phyloP scores from a whole-genome alignment of 345 rosid genomes.

The Clarkia xantiana region DNA sequence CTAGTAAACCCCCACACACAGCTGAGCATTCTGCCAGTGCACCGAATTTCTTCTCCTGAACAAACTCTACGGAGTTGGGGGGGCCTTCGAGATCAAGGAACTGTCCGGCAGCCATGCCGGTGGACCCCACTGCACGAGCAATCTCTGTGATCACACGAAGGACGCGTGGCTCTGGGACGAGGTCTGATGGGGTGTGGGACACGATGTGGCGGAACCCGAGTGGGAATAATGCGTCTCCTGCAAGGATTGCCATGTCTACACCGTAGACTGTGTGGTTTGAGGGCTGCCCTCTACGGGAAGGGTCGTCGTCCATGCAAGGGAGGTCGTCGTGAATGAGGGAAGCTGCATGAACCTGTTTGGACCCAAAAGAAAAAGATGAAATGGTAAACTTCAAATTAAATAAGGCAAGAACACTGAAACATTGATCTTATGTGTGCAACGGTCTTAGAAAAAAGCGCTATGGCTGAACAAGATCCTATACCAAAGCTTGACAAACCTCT shows the following conservation, averaged over 20 bases:
- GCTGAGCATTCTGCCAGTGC: slow-evolving; percentile 90
- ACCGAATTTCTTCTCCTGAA: slow-evolving; percentile 80
- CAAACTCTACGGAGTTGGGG: slow-evolving; percentile 39
- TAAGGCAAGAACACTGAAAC: too few species aligned
- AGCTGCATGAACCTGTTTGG: slow-evolving; percentile 65
- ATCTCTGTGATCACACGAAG: slow-evolving; percentile 78
- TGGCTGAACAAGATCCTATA: too few species aligned
- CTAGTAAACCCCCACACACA: slow-evolving; percentile 80
- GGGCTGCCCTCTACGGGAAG: slow-evolving; percentile 73
- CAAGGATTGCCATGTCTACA: slow-evolving; percentile 76
- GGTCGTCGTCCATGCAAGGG: slow-evolving; percentile 90
- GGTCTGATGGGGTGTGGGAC: slow-evolving; percentile 46
- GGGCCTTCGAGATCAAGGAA: slow-evolving; percentile 78
- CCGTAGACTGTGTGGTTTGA: slow-evolving; percentile 74
- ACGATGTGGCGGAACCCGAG: slow-evolving; percentile 88
- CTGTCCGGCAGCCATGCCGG: slow-evolving; percentile 98
- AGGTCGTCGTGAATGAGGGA: slow-evolving; percentile 89
- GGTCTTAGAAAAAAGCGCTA: too few species aligned
- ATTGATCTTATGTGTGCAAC: too few species aligned
- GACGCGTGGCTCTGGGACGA: slow-evolving; percentile 48
- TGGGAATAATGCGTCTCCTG: slow-evolving; percentile 95
- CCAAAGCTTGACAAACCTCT: too few species aligned
- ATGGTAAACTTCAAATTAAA: background rate
- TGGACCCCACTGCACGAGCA: slow-evolving; percentile 82
- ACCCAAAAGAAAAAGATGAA: too few species aligned